A percentile compares a stretch with the other conserved stretches of the same genome.
These are phyloP conservation scores for Laguncularia racemosa DNA, from an alignment of 345 rosid genomes.

Conservation along the genomic window DNA sequence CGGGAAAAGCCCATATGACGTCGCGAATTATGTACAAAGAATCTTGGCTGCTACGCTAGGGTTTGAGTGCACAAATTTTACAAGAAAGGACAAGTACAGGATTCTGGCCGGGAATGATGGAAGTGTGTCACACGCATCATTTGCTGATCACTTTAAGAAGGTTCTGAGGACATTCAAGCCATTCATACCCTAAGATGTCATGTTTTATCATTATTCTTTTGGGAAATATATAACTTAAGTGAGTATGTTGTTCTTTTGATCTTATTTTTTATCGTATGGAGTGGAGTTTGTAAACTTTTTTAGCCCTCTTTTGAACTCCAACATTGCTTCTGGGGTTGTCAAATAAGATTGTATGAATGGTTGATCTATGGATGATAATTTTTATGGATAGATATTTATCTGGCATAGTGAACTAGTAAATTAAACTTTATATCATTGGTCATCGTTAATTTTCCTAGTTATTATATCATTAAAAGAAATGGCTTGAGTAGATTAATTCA, in stretches of 20 bases:
- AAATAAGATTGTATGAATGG: background rate
- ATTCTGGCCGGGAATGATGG: conserved; percentile 81
- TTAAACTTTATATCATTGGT: too few species aligned
- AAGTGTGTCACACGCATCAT: conserved; percentile 48
- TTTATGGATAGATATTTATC: too few species aligned
- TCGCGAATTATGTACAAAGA: conserved; percentile 61
- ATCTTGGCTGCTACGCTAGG: conserved; percentile 32
- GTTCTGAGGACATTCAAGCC: conserved; percentile 59
- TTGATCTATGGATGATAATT: too few species aligned
- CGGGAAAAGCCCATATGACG: conserved; percentile 50
- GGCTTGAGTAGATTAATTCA: too few species aligned
- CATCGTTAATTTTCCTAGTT: too few species aligned
- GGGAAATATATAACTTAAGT: background rate
- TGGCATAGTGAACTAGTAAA: too few species aligned
- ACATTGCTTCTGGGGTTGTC: background rate
- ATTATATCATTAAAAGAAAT: too few species aligned
- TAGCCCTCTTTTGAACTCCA: background rate
- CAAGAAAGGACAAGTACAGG: conserved; percentile 48
- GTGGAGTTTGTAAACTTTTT: background rate
- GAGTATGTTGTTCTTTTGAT: background rate
- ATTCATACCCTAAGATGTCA: conserved; percentile 18
- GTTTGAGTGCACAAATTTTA: conserved; percentile 37
- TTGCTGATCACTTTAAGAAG: conserved; percentile 48
- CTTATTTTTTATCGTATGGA: background rate
- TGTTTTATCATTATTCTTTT: background rate